A percentile compares a stretch with the other conserved stretches of the same genome.
phyloP scores from a whole-genome alignment of 306 rosid species.

The Pyrus pyrifolia region DNA sequence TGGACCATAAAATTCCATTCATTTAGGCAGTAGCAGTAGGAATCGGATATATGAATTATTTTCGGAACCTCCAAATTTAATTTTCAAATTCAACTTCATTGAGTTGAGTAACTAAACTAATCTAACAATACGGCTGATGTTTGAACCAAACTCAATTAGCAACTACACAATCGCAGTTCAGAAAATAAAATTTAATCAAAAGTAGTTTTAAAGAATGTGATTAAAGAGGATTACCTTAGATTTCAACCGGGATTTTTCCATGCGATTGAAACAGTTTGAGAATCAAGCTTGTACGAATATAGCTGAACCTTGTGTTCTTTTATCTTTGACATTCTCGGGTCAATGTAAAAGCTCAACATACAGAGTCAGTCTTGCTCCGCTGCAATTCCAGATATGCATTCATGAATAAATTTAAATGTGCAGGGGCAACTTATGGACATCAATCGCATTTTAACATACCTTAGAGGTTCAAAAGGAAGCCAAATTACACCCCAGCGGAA shows the following conservation, averaged over 20 bases:
- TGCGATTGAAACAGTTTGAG: not conserved
- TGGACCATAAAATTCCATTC: too few species aligned
- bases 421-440: conserved; percentile 8
- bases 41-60: too few species aligned
- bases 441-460: conserved; percentile 27
- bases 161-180: not conserved
- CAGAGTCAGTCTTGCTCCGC: conserved; percentile 68
- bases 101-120: not conserved
- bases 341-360: conserved; percentile 45
- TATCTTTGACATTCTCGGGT: not conserved
- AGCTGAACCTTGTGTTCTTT: too few species aligned
- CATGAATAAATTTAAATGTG: not conserved
- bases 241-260: not conserved
- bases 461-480: conserved; percentile 75
- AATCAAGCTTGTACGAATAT: not conserved
- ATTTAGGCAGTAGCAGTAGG: too few species aligned
- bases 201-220: not conserved
- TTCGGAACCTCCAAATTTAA: too few species aligned
- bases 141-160: not conserved
- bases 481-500: conserved; percentile 84
- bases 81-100: too few species aligned
- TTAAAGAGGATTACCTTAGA: not conserved
- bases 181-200: not conserved
- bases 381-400: conserved; percentile 27
- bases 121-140: not conserved